A percentile compares a stretch with the other conserved stretches of the same genome.
phyloP scores from a whole-genome alignment of 2,329 filamentous ascomycete genomes.

The Penicillium thymicola region DNA sequence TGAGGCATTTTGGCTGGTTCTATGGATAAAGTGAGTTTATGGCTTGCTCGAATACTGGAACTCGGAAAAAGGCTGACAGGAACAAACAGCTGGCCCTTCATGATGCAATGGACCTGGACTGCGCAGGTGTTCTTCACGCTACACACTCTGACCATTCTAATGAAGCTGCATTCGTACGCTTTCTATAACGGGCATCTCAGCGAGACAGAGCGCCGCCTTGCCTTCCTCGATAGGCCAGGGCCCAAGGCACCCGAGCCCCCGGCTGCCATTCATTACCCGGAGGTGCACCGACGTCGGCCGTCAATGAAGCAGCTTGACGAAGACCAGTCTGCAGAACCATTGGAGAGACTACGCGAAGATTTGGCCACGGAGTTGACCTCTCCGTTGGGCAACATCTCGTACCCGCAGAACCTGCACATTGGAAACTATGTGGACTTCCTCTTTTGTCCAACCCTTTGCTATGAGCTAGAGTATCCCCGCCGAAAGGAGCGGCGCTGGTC shows the following conservation, averaged over 20 bases:
- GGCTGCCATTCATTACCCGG: constrained; percentile 74
- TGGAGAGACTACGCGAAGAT: constrained; percentile 74
- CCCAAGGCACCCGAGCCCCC: constrained; percentile 54
- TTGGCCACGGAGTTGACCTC: constrained; percentile 89
- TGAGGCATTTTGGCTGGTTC: constrained; percentile 71
- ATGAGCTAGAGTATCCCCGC: constrained; percentile 93
- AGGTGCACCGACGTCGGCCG: constrained; percentile 40
- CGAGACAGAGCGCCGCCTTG: constrained; percentile 77
- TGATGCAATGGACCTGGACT: constrained; percentile 91
- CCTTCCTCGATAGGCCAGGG: constrained; percentile 74
- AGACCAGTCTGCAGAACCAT: constrained; percentile 46
- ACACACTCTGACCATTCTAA: constrained; percentile 85
- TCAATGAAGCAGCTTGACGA: constrained; percentile 25
- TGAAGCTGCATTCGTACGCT: constrained; percentile 99
- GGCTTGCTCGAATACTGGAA: not conserved
- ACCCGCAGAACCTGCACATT: constrained; percentile 81
- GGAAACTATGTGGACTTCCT: constrained; percentile 82
- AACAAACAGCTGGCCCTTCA: constrained; percentile 65
- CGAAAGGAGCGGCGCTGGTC: constrained; percentile 71
- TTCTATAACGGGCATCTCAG: constrained; percentile 97
- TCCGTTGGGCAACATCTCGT: constrained; percentile 82
- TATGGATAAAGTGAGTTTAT: constrained; percentile 67
- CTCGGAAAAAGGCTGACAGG: constrained; percentile 18
- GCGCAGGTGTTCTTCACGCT: constrained; percentile 92
- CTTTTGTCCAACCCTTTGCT: constrained; percentile 92